Percentiles rank a stretch among this genome's conserved stretches.
Evolutionary conservation across 2,329 filamentous ascomycete species (phyloP).

Genomic region (Fusarium sp.): DNA sequence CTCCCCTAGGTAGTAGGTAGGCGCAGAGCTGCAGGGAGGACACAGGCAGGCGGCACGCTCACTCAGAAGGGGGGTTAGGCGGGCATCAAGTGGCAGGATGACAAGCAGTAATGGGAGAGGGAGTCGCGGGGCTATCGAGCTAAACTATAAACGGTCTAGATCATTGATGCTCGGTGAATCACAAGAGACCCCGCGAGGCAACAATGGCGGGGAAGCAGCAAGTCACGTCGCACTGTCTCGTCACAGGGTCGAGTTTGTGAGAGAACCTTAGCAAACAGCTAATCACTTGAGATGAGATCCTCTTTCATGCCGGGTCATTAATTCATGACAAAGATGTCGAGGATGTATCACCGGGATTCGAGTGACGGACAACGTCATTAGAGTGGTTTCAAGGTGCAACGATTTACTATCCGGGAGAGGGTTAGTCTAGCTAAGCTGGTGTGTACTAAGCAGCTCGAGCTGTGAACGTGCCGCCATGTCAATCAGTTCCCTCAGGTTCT

Average conservation of each 20-base stretch:
- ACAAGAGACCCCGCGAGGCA: conserved; percentile 41
- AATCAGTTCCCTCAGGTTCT: neutral
- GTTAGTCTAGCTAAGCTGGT: neutral
- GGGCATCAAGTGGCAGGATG: conserved; percentile 32
- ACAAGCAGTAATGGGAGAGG: conserved; percentile 35
- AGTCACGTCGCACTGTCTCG: conserved; percentile 41
- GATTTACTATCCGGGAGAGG: conserved; percentile 9
- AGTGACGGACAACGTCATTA: neutral
- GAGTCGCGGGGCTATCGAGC: conserved; percentile 39
- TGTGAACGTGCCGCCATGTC: neutral
- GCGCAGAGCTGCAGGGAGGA: conserved; percentile 24
- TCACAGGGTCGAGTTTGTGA: conserved; percentile 31
- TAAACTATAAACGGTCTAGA: conserved; percentile 30
- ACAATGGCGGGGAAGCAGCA: conserved; percentile 39
- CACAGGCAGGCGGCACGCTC: conserved; percentile 30
- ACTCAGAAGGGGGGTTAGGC: conserved; percentile 1
- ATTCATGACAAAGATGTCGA: neutral
- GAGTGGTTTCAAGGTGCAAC: conserved; percentile 1
- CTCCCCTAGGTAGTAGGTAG: neutral
- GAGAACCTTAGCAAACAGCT: neutral
- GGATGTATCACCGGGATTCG: neutral
- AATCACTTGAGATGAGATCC: neutral
- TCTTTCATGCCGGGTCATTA: neutral
- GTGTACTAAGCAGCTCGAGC: neutral
- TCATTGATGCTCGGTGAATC: conserved; percentile 35